These are phyloP conservation scores for Quercus robur DNA, from an alignment of 306 rosid species.

Conservation along the genomic window DNA sequence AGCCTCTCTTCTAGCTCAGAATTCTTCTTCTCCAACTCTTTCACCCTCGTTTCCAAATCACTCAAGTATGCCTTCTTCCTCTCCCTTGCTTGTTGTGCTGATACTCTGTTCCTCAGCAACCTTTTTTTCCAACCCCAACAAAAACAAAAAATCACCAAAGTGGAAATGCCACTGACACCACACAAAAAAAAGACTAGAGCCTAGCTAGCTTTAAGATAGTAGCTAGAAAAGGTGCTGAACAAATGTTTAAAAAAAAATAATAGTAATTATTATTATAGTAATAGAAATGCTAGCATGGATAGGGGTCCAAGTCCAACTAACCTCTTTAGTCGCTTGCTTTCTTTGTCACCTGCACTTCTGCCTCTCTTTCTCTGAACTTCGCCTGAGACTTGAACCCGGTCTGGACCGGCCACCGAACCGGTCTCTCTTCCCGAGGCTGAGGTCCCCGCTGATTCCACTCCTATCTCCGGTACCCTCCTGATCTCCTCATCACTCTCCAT, in stretches of 20 bases:
- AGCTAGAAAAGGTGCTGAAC: background rate
- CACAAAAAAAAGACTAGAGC: background rate
- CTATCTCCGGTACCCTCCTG: conserved; percentile 93
- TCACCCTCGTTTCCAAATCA: conserved; percentile 76
- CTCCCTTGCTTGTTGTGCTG: conserved; percentile 99
- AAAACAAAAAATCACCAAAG: background rate
- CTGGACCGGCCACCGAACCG: conserved; percentile 63
- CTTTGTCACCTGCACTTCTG: conserved; percentile 92
- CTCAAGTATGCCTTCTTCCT: conserved; percentile 85
- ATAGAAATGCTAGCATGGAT: no score
- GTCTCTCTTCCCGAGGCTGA: conserved; percentile 60
- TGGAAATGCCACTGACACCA: conserved; percentile 26
- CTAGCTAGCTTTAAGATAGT: background rate
- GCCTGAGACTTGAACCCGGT: conserved; percentile 56
- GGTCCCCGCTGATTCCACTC: conserved; percentile 82
- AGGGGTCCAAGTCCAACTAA: background rate
- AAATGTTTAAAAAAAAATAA: background rate
- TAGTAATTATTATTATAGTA: no score
- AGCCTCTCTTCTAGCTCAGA: conserved; percentile 81
- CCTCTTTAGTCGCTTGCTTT: conserved; percentile 92
- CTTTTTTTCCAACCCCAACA: conserved; percentile 31
- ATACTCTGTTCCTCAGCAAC: conserved; percentile 90
- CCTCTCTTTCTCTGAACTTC: conserved; percentile 86
- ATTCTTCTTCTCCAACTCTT: conserved; percentile 77
- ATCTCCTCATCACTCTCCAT: conserved; percentile 96